These are phyloP conservation scores for Diaporthe nobilis DNA, from an alignment of 2,329 filamentous ascomycete genomes.

Conservation along the genomic window DNA sequence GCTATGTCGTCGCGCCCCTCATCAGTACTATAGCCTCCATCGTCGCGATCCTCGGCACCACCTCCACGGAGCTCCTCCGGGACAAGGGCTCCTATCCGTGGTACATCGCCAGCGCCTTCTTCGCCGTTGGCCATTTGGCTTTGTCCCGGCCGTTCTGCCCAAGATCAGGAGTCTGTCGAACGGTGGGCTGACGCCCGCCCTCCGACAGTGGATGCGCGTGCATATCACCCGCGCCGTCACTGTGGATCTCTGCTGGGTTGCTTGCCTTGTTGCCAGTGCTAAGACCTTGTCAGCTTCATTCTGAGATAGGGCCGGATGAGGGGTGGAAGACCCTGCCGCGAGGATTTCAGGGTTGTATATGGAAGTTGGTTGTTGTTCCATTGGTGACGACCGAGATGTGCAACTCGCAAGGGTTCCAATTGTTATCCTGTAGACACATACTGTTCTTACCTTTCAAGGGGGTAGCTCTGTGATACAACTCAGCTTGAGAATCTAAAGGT, in stretches of 20 bases:
- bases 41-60: slow-evolving; percentile 5
- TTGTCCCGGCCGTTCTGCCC: neutral
- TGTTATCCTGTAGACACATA: too few relatives aligned
- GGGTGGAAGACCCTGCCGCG: neutral
- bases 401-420: too few relatives aligned
- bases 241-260: neutral
- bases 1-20: neutral
- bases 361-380: neutral
- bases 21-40: neutral
- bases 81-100: neutral
- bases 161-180: neutral
- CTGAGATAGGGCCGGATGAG: neutral
- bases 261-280: neutral
- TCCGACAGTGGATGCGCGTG: neutral
- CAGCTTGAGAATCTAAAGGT: too few relatives aligned
- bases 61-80: neutral
- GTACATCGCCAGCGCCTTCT: neutral
- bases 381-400: neutral
- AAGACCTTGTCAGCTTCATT: slow-evolving; percentile 1
- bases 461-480: too few relatives aligned
- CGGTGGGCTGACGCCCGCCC: neutral
- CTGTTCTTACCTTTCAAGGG: too few relatives aligned
- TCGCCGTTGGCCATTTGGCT: neutral
- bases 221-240: neutral
- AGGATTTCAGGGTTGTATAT: neutral